Conservation (phyloP, 768 basidiomycete genomes). For the Coprinopsis strossmayeri region DNA sequence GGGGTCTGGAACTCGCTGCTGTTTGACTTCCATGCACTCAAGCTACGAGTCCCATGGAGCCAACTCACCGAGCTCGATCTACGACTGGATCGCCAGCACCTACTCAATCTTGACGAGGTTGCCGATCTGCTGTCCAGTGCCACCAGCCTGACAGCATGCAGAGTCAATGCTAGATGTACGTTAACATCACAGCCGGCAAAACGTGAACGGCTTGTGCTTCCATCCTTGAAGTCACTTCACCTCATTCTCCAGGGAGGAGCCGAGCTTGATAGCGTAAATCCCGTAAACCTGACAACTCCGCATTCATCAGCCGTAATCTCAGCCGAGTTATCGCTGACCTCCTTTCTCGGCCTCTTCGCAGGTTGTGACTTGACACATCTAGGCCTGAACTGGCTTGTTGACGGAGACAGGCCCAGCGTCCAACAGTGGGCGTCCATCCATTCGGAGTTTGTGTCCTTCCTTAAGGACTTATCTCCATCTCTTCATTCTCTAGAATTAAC, state of each 20-base stretch:
- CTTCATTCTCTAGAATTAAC: slow-evolving; percentile 26
- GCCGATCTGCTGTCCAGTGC: slow-evolving; percentile 26
- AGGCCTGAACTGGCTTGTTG: slow-evolving; percentile 29
- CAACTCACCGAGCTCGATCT: slow-evolving; percentile 33
- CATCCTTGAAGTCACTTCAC: slow-evolving; percentile 25
- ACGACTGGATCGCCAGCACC: slow-evolving; percentile 24
- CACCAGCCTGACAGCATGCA: slow-evolving; percentile 24
- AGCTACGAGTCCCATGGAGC: slow-evolving; percentile 29
- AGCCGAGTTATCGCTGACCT: slow-evolving; percentile 15
- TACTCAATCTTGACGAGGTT: slow-evolving; percentile 31
- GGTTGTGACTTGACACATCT: slow-evolving; percentile 22
- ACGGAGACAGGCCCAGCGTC: slow-evolving; percentile 5
- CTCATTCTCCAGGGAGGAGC: slow-evolving; percentile 25
- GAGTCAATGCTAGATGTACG: slow-evolving; percentile 25
- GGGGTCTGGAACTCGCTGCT: slow-evolving; percentile 16
- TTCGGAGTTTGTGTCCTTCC: slow-evolving; percentile 22
- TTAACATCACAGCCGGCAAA: slow-evolving; percentile 11
- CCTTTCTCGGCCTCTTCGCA: slow-evolving; percentile 25
- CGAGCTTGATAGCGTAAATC: too few relatives aligned
- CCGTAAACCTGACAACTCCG: too few relatives aligned
- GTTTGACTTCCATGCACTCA: slow-evolving; percentile 14
- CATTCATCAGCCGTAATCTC: slow-evolving; percentile 1
- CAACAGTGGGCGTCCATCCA: slow-evolving; percentile 18
- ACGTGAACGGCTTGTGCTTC: slow-evolving; percentile 17
- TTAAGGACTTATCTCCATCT: slow-evolving; percentile 20